phyloP scores from a whole-genome alignment of 495 filamentous ascomycete genomes.

The Aspergillus leporis region DNA sequence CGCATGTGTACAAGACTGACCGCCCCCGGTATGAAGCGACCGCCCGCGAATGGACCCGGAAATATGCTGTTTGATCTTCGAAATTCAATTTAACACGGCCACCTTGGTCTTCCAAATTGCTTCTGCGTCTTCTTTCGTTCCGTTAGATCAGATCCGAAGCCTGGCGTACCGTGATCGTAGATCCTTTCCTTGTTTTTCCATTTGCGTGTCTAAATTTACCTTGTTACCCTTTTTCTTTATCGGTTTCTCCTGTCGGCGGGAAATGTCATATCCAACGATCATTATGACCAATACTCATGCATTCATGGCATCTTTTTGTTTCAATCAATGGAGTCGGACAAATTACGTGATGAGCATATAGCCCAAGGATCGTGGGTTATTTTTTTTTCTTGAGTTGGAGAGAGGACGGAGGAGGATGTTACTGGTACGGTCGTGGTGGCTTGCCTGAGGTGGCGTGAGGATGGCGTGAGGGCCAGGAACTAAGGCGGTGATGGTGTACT shows the following conservation, averaged over 20 bases:
- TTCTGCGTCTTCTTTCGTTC: slow-evolving; percentile 38
- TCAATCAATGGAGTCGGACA: slow-evolving; percentile 29
- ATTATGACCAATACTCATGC: slow-evolving; percentile 48
- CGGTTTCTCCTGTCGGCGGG: slow-evolving; percentile 30
- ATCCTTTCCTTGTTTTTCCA: slow-evolving; percentile 35
- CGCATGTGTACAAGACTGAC: slow-evolving; percentile 99
- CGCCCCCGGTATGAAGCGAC: slow-evolving; percentile 92
- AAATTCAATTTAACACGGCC: slow-evolving; percentile 28
- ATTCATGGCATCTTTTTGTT: slow-evolving; percentile 44
- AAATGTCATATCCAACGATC: slow-evolving; percentile 46
- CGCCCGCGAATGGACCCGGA: slow-evolving; percentile 96
- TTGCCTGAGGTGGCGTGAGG: slow-evolving; percentile 7
- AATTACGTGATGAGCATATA: slow-evolving; percentile 25
- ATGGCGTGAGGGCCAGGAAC: neutral
- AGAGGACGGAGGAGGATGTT: slow-evolving; percentile 13
- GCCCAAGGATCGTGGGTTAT: slow-evolving; percentile 20
- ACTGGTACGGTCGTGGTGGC: slow-evolving; percentile 15
- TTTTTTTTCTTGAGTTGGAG: slow-evolving; percentile 24
- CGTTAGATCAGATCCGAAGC: slow-evolving; percentile 48
- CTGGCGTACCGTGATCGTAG: slow-evolving; percentile 51
- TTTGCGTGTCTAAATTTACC: slow-evolving; percentile 26
- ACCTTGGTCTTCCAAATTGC: slow-evolving; percentile 30
- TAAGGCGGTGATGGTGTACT: slow-evolving; percentile 8
- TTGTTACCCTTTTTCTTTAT: slow-evolving; percentile 24
- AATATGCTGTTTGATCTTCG: slow-evolving; percentile 79